A percentile compares a stretch with the other conserved stretches of the same genome.
Evolutionary conservation across 1,284 basidiomycete genomes (phyloP).

Genomic region (Neotropicomus parvogracilis): DNA sequence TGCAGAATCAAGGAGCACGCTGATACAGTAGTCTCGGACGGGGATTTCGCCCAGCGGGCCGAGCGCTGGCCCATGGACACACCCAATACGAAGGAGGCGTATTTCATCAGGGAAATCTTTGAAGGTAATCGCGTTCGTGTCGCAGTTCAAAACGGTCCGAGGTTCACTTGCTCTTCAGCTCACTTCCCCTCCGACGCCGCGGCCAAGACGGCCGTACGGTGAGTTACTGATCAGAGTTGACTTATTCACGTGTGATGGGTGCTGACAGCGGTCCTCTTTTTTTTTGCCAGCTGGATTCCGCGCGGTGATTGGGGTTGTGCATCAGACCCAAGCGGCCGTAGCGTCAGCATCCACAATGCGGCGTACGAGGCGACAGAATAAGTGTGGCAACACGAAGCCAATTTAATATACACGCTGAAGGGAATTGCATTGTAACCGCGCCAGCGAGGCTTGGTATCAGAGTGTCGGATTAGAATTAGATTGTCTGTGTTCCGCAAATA

Average conservation of each 20-base stretch:
- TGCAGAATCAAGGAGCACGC: conserved; percentile 89
- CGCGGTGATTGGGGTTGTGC: conserved; percentile 96
- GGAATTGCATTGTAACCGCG: conserved; percentile 17
- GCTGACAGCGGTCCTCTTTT: conserved; percentile 9
- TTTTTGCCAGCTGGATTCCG: conserved; percentile 73
- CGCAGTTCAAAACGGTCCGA: background rate
- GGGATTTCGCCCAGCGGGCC: conserved; percentile 70
- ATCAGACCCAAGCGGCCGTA: conserved; percentile 91
- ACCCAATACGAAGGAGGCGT: conserved; percentile 97
- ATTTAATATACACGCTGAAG: conserved; percentile 23
- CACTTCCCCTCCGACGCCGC: conserved; percentile 85
- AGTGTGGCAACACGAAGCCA: background rate
- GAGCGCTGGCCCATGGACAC: conserved; percentile 81
- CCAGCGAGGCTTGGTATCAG: conserved; percentile 28
- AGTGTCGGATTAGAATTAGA: conserved; percentile 30
- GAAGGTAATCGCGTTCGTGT: conserved; percentile 56
- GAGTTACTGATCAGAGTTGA: conserved; percentile 32
- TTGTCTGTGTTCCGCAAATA: conserved; percentile 36
- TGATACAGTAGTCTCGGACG: conserved; percentile 73
- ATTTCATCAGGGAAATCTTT: conserved; percentile 92
- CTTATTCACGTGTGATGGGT: conserved; percentile 12
- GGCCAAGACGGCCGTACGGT: conserved; percentile 89
- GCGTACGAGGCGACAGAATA: conserved; percentile 57
- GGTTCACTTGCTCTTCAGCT: conserved; percentile 38
- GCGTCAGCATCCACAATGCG: conserved; percentile 93